A percentile compares a stretch with the other conserved stretches of the same genome.
Evolutionary conservation across 1,284 basidiomycete genomes (phyloP).

Genomic region (Ustilago bromivora): DNA sequence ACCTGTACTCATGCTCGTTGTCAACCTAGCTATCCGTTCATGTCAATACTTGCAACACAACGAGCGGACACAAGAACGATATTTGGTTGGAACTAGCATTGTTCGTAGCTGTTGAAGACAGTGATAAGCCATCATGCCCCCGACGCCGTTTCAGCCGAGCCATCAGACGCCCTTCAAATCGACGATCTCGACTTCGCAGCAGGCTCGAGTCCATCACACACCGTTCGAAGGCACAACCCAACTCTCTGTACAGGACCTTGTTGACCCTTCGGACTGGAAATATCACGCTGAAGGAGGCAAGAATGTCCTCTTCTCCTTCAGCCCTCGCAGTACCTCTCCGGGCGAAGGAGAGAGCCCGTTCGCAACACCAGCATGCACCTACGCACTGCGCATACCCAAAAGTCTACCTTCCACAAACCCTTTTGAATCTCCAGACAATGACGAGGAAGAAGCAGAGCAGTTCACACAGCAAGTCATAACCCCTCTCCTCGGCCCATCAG

Average conservation of each 20-base stretch:
- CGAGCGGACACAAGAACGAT: too few relatives aligned
- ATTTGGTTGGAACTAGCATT: too few relatives aligned
- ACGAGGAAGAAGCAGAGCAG: conserved; percentile 26
- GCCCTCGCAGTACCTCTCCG: background rate
- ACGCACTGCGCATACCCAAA: conserved; percentile 41
- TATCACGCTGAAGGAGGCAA: conserved; percentile 55
- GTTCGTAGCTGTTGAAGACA: too few relatives aligned
- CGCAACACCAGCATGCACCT: conserved; percentile 14
- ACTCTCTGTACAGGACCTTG: conserved; percentile 23
- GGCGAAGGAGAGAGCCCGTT: conserved; percentile 18
- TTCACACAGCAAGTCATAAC: conserved; percentile 30
- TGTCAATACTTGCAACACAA: too few relatives aligned
- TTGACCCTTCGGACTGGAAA: conserved; percentile 41
- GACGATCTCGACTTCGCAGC: conserved; percentile 44
- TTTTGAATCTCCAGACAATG: conserved; percentile 1
- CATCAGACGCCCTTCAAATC: conserved; percentile 55
- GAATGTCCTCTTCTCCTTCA: conserved; percentile 48
- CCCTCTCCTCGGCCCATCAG: conserved; percentile 27
- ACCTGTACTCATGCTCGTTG: background rate
- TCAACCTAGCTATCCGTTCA: too few relatives aligned
- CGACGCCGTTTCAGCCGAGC: conserved; percentile 40
- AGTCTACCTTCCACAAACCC: background rate
- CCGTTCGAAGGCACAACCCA: conserved; percentile 9
- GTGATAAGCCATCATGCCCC: conserved; percentile 31
- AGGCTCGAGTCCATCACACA: conserved; percentile 27